Percentiles rank a stretch among this genome's conserved stretches.
Evolutionary conservation across 2,329 filamentous ascomycete genomes (phyloP).

Genomic region (Alternaria alternata): DNA sequence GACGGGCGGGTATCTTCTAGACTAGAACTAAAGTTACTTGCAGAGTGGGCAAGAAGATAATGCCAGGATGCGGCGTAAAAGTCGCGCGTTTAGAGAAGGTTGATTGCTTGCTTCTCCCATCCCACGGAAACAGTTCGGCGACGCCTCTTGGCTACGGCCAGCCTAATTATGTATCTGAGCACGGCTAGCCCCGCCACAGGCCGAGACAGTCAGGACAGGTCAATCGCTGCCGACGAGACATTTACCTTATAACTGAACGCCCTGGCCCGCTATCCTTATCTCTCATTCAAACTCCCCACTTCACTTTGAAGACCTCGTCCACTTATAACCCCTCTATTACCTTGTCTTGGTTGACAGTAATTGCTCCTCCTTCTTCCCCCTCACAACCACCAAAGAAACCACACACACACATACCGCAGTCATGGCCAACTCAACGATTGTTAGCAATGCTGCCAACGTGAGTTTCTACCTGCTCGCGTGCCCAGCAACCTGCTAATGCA

Average conservation of each 20-base stretch:
- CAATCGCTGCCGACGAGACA: constrained; percentile 14
- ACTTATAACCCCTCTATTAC: neutral
- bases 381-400: constrained; percentile 18
- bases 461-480: constrained; percentile 40
- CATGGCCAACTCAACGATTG: constrained; percentile 51
- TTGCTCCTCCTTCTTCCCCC: constrained; percentile 4
- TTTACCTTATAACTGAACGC: constrained; percentile 40
- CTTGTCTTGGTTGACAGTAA: constrained; percentile 1
- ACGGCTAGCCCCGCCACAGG: constrained; percentile 42
- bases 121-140: constrained; percentile 51
- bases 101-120: constrained; percentile 47
- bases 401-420: constrained; percentile 14
- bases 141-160: constrained; percentile 47
- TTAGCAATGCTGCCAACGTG: constrained; percentile 60
- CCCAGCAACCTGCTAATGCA: constrained; percentile 30
- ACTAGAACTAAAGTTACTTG: neutral
- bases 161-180: constrained; percentile 34
- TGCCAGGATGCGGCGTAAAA: constrained; percentile 14
- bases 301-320: neutral
- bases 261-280: constrained; percentile 35
- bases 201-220: constrained; percentile 34
- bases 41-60: constrained; percentile 26
- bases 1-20: neutral
- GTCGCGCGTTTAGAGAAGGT: constrained; percentile 18
- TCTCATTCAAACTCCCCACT: constrained; percentile 28